Evolutionary conservation across 148 eudicot species (phyloP), one percentile per base, ranked within the genome.

Genomic region (Rhododendron henanense): DNA sequence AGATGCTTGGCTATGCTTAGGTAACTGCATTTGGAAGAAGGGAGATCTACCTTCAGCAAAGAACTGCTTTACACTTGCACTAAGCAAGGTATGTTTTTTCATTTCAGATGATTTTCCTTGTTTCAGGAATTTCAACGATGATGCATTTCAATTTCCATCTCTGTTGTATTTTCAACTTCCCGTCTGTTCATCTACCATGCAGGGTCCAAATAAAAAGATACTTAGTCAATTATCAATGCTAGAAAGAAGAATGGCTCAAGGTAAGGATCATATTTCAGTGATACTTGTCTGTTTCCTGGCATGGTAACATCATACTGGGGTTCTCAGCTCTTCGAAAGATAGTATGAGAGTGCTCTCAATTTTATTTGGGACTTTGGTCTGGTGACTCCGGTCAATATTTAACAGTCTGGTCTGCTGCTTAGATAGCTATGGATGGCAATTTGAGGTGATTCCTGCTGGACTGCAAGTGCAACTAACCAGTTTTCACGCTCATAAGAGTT

Each of bases 21-120:
- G 99, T 55, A 95, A 95, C 85, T 92, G 97, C 90, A 90, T 96
- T 80, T 96, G 99, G 99, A 96, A 96, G 91, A 96, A 94, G 88
- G 99, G 93, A 84, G 98, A 94, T 87, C 85, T 96, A 85, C 45
- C 86, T 77, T 89, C 94, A 41, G 94, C 98, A 21, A 95, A 89
- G 89, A 95, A 95, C 87, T 95, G 98, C 89, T 91, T 85, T 81
- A 91, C 88, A 71, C 92, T 91, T 85, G 99, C 98, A 71, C 84
- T 96, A 88, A 95, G 90, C 90, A 96, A 93, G 97, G 99, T 96
- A 78, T 25, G 10, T 61, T 83, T 85, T 59, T 33, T 83, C 76
- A 65, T 6, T 65, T 35, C 47, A 21, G 74, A 44, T 31, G 6
- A 50, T 25, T 48, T 73, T 48, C 10, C n/a, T 35, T 69, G 23